Evolutionary conservation across 1,284 basidiomycete genomes (phyloP), one percentile per base, ranked within the genome.

Genomic region (Ustilago tritici): DNA sequence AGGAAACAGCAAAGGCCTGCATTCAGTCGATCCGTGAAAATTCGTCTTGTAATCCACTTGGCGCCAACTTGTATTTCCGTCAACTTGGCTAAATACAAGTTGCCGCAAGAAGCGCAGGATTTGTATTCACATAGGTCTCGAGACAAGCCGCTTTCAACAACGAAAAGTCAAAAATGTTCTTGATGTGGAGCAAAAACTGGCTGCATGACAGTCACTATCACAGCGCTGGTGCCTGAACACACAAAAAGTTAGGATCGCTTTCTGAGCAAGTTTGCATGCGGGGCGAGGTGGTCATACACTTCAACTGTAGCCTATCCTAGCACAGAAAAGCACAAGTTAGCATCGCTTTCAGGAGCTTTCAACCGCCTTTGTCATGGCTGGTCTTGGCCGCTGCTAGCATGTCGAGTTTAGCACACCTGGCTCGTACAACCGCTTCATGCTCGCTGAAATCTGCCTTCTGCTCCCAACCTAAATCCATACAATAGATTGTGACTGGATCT

Each of bases 21-120:
- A 56, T 36, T 15, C 15, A 35, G 54, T 56, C 38, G 54, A 56
- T 56, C 53, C 36, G 54, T 56, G 54, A 56, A 56, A 56, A 32
- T 28, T 7, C 38, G 28, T 28, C 43, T 41, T 56, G 23, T 38
- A 56, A 41, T 56, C 28, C n/a, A 31, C 15, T 12, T 56, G 6
- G 17, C 43, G 43, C 43, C 43, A 2, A 19, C n/a, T 36, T 54
- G 34, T 54, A 54, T 36, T 54, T 19, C 31, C 23, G 28, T 6
- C 49, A 31, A 31, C 28, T 17, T 32, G 49, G 31, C 8, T 19
- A 8, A 35, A 54, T 54, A 54, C 52, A 36, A 54, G 7, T 46
- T 8, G 7, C 17, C 7, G 43, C 19, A n/a, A 19, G 43, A 46
- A 10, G 17, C n/a, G 49, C 10, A 1, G 28, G 15, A 32, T 31